A percentile compares a stretch with the other conserved stretches of the same genome.
Evolutionary conservation across 2,329 filamentous ascomycete species (phyloP).

Genomic region (Colletotrichum neosansevieriae): DNA sequence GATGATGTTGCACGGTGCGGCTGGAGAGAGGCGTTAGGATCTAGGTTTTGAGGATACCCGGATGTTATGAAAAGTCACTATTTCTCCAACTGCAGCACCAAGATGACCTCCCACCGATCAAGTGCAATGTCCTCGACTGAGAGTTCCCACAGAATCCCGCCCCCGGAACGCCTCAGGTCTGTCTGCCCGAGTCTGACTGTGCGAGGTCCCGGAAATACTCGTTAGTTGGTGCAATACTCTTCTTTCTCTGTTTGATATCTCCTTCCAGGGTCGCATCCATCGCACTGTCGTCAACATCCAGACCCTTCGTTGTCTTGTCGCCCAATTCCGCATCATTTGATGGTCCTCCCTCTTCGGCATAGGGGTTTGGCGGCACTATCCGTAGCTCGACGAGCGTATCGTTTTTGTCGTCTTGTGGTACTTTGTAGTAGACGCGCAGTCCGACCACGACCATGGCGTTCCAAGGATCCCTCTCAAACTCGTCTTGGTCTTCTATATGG

Average conservation of each 20-base stretch:
- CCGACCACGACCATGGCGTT: conserved; percentile 67
- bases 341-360: conserved; percentile 42
- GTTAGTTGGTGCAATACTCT: conserved; percentile 47
- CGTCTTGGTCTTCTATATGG: conserved; percentile 61
- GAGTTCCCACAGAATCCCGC: not conserved
- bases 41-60: conserved; percentile 34
- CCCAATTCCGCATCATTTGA: conserved; percentile 37
- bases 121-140: not conserved
- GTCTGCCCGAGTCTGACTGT: not conserved
- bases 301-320: conserved; percentile 47
- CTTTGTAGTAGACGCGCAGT: conserved; percentile 66
- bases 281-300: conserved; percentile 60
- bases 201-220: conserved; percentile 22
- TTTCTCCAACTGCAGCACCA: not conserved
- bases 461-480: conserved; percentile 66
- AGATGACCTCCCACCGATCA: not conserved
- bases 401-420: conserved; percentile 47
- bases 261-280: conserved; percentile 58
- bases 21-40: conserved; percentile 19
- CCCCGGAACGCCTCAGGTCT: not conserved
- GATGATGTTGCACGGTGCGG: not conserved
- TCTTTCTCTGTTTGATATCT: conserved; percentile 49
- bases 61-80: not conserved
- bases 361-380: conserved; percentile 55
- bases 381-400: conserved; percentile 53